Percentiles rank a stretch among this genome's conserved stretches.
phyloP scores from a whole-genome alignment of 768 basidiomycete genomes.

The Phylloporus rhodoxanthus region DNA sequence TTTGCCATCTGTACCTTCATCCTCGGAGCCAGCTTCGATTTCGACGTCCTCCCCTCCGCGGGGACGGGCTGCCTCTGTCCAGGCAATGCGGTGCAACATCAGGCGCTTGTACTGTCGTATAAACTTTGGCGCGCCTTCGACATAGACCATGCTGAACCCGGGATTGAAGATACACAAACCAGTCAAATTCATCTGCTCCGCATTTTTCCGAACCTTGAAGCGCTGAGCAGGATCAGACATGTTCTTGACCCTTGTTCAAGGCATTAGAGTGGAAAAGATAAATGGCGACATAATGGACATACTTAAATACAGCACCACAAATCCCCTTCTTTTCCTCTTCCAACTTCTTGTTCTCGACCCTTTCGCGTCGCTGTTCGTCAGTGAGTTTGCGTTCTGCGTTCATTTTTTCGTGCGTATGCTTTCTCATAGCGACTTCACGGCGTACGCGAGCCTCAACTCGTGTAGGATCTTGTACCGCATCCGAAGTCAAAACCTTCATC shows the following conservation, averaged over 20 bases:
- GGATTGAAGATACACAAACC: conserved; percentile 92
- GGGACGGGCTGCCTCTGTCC: conserved; percentile 88
- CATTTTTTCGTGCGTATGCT: conserved; percentile 87
- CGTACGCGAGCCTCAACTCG: conserved; percentile 94
- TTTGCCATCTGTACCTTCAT: conserved; percentile 30
- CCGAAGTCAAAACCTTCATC: conserved; percentile 96
- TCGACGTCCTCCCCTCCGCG: conserved; percentile 70
- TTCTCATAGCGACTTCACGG: conserved; percentile 86
- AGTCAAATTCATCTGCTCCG: conserved; percentile 81
- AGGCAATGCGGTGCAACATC: conserved; percentile 81
- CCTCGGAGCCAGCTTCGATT: conserved; percentile 47
- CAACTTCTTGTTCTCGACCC: conserved; percentile 75
- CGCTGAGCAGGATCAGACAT: conserved; percentile 90
- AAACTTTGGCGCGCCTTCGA: conserved; percentile 85
- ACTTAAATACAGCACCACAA: conserved; percentile 89
- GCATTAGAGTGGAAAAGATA: not conserved
- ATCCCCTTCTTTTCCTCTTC: conserved; percentile 86
- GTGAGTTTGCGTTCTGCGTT: conserved; percentile 90
- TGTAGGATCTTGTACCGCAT: conserved; percentile 96
- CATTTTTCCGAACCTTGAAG: conserved; percentile 96
- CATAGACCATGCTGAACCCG: conserved; percentile 83
- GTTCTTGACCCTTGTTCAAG: conserved; percentile 56
- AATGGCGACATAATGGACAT: conserved; percentile 27
- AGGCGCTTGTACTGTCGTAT: conserved; percentile 84
- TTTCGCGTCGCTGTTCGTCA: conserved; percentile 83